Evolutionary conservation across 1,284 basidiomycete genomes (phyloP), one percentile per base, ranked within the genome.

Genomic region (Sporisorium scitamineum): DNA sequence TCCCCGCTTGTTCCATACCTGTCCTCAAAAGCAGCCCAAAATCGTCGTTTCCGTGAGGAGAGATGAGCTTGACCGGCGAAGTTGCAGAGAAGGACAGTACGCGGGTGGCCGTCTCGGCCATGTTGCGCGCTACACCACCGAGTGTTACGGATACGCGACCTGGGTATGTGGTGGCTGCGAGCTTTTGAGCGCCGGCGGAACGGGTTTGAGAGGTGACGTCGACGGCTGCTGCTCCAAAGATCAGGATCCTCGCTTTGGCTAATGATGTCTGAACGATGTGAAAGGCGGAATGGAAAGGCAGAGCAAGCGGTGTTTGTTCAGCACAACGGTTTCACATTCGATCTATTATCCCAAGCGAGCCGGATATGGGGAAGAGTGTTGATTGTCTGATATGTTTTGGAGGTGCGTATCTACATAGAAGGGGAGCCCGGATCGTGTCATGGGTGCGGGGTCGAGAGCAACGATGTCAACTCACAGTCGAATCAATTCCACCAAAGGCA

Each of bases 101-200:
- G 24, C 92, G 89, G 78, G 92, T 90, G 2, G 94, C 90, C 0
- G 94, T 93, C 83, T 97, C 94, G 1, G 95, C 94, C 52, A 99
- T 90, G 84, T 99, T 99, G 26, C 95, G 90, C 0, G 90, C 95
- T 3, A 99, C 97, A 14, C 97, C 97, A 2, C 97, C 97, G 0
- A 94, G 87, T 0, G 92, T 90, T 29, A 95, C 78, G 2, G 87
- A 87, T 16, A 98, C 90, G 2, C 83, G 87, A 10, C 96, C 97
- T 0, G 94, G 94, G 8, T 89, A 89, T 0, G 97, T 99, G 0
- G 94, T 80, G 0, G 72, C 73, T n/a, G 62, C 61, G 6, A 67
- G 39, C 29, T 32, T 22, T 11, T 44, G 5, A 3, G 5, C 9
- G 16, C 45, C 62, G 9, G 61, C 51, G 10, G 67, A 72, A 5